These are phyloP conservation scores for Leccinum subtestaceum DNA, from an alignment of 768 basidiomycete genomes.

Conservation along the genomic window DNA sequence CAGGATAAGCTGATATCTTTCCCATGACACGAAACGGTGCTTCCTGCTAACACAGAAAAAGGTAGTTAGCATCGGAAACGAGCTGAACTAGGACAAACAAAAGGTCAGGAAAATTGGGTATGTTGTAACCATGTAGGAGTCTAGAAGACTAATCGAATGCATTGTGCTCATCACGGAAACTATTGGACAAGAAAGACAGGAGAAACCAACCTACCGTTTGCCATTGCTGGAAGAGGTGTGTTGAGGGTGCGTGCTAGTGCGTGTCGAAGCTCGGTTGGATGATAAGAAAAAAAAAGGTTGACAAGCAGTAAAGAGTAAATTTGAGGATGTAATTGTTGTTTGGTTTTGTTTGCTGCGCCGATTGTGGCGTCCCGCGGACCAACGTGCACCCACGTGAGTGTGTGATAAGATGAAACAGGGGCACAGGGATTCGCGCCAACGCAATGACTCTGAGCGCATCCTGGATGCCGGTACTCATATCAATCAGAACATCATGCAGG, in stretches of 20 bases:
- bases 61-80: constrained; percentile 10
- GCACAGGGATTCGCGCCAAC: constrained; percentile 1
- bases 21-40: neutral
- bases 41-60: constrained; percentile 5
- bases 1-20: constrained; percentile 1
- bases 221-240: neutral
- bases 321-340: constrained; percentile 7
- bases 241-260: neutral
- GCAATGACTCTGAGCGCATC: neutral
- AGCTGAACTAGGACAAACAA: constrained; percentile 1
- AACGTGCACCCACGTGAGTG: neutral
- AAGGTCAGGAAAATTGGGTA: constrained; percentile 21
- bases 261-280: neutral
- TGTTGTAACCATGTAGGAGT: constrained; percentile 69
- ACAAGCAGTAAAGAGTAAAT: neutral
- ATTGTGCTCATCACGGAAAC: constrained; percentile 51
- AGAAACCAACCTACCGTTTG: constrained; percentile 12
- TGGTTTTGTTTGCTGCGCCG: constrained; percentile 10
- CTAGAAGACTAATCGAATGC: constrained; percentile 96
- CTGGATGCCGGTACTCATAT: neutral
- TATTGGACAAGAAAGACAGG: neutral
- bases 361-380: constrained; percentile 3
- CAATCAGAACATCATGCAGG: neutral
- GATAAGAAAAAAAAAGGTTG: neutral
- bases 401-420: constrained; percentile 7